Percentiles rank a stretch among this genome's conserved stretches.
phyloP scores from a whole-genome alignment of 108 stramenopile species.

The Chaetoceros muelleri region DNA sequence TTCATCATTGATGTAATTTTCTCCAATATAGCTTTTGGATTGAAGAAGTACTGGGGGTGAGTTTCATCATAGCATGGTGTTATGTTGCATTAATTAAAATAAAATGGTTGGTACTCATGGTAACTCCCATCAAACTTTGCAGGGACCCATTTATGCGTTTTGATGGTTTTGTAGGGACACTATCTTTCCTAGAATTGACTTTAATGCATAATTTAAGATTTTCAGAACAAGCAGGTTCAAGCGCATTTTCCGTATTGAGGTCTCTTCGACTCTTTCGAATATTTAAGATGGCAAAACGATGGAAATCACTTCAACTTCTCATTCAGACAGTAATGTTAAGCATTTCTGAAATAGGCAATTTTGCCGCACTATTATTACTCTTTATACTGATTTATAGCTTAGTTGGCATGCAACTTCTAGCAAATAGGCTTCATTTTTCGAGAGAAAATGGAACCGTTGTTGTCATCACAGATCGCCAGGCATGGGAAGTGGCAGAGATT shows the following conservation, averaged over 20 bases:
- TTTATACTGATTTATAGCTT: slow-evolving; percentile 63
- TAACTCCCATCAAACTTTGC: neutral
- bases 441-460: slow-evolving; percentile 5
- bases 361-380: slow-evolving; percentile 43
- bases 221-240: slow-evolving; percentile 30
- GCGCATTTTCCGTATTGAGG: slow-evolving; percentile 43
- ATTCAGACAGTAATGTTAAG: slow-evolving; percentile 38
- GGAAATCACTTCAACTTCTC: slow-evolving; percentile 45
- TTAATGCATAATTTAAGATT: too few relatives aligned
- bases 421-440: slow-evolving; percentile 43
- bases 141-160: slow-evolving; percentile 23
- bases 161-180: slow-evolving; percentile 48
- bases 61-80: neutral
- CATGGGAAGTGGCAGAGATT: slow-evolving; percentile 8
- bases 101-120: neutral
- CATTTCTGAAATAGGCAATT: slow-evolving; percentile 46
- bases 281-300: slow-evolving; percentile 59
- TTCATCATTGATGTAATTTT: slow-evolving; percentile 54
- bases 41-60: slow-evolving; percentile 14
- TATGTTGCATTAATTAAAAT: too few relatives aligned
- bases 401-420: slow-evolving; percentile 58
- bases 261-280: slow-evolving; percentile 54
- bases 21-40: slow-evolving; percentile 10
- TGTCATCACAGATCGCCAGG: slow-evolving; percentile 17
- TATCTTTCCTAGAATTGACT: slow-evolving; percentile 40